These are phyloP conservation scores for Solanum peruvianum DNA, from an alignment of 257 asterid genomes.

Conservation along the genomic window DNA sequence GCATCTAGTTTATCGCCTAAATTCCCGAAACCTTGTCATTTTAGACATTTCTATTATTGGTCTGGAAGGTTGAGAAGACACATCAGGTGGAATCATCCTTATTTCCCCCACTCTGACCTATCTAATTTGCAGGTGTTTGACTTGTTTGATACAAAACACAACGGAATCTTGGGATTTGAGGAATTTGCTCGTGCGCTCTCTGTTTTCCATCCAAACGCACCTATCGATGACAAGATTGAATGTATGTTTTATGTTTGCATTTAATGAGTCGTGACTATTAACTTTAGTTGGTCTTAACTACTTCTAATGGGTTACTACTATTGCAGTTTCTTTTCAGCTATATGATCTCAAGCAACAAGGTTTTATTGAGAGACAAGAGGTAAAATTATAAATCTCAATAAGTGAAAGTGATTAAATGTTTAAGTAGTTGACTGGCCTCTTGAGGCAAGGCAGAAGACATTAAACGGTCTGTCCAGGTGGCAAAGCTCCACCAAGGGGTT, in stretches of 20 bases:
- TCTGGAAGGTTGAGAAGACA: neutral
- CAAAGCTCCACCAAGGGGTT: neutral
- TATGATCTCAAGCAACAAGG: constrained; percentile 99
- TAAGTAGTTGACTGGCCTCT: neutral
- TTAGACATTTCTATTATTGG: neutral
- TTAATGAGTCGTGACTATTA: neutral
- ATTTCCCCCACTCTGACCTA: constrained; percentile 5
- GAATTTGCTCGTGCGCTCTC: constrained; percentile 98
- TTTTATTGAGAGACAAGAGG: constrained; percentile 99
- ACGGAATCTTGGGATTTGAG: constrained; percentile 95
- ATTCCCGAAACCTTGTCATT: neutral
- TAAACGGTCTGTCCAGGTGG: neutral
- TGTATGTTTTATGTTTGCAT: constrained; percentile 26
- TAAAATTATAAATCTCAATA: constrained; percentile 6
- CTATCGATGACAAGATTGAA: constrained; percentile 90
- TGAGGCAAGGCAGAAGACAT: neutral
- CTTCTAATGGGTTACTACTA: neutral
- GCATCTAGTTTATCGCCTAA: neutral
- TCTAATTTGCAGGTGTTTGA: constrained; percentile 64
- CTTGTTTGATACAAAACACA: constrained; percentile 92
- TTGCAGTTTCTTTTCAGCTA: constrained; percentile 95
- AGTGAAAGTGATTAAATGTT: neutral
- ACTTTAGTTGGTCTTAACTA: neutral
- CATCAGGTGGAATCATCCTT: neutral
- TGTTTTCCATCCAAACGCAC: constrained; percentile 98